Percentiles rank a stretch among this genome's conserved stretches.
Conservation (phyloP, 2,329 filamentous ascomycete species). For the Xylaria multiplex region DNA sequence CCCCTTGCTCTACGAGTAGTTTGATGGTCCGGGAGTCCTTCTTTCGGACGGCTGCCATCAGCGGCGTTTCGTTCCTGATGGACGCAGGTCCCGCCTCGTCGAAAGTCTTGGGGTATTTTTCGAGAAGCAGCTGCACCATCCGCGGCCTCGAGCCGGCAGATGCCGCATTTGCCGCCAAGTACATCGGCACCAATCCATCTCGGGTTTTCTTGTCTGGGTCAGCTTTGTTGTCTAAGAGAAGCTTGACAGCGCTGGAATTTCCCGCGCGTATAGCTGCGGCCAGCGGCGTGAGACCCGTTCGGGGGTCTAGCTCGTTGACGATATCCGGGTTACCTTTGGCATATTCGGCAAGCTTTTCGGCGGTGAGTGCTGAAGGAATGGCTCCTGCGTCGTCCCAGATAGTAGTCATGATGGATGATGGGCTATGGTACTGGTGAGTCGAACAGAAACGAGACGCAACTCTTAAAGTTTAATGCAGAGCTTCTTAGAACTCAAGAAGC, state of each 20-base stretch:
- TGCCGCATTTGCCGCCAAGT: constrained; percentile 29
- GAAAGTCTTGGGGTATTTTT: constrained; percentile 30
- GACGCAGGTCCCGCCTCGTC: constrained; percentile 25
- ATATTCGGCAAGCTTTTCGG: constrained; percentile 25
- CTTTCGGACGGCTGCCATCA: constrained; percentile 32
- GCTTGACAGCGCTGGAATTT: constrained; percentile 30
- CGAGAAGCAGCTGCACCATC: constrained; percentile 35
- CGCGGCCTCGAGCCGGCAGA: constrained; percentile 18
- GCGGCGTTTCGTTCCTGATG: constrained; percentile 27
- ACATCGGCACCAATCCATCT: constrained; percentile 30
- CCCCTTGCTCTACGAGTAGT: constrained; percentile 30
- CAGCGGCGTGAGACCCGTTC: constrained; percentile 32
- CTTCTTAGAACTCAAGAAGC: not conserved
- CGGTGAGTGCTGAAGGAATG: constrained; percentile 20
- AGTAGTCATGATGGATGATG: constrained; percentile 25
- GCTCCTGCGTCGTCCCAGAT: constrained; percentile 35
- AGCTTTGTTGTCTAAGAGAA: constrained; percentile 33
- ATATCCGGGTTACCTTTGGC: constrained; percentile 20
- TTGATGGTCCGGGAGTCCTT: constrained; percentile 28
- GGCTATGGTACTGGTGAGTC: not conserved
- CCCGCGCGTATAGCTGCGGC: constrained; percentile 28
- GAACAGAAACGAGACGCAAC: not conserved
- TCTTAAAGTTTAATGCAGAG: not conserved
- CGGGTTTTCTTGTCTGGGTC: constrained; percentile 31
- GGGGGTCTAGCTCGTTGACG: constrained; percentile 23